Evolutionary conservation across 169 alveolate species (phyloP).

Genomic region (Neospora caninum): DNA sequence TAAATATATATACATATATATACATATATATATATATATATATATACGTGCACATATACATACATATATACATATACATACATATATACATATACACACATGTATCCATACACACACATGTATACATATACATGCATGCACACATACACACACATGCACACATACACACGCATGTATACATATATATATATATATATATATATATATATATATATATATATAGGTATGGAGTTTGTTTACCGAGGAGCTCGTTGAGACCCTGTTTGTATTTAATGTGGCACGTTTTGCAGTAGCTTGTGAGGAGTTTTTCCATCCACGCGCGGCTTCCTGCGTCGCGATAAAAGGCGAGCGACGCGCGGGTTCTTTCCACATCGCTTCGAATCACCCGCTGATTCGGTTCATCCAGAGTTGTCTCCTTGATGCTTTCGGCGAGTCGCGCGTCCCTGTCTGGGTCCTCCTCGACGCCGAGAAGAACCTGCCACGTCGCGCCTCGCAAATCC

Average conservation of each 20-base stretch:
- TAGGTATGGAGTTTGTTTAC: slow-evolving; percentile 23
- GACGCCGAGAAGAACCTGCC: slow-evolving; percentile 52
- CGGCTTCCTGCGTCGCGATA: slow-evolving; percentile 50
- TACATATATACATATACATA: too few species aligned
- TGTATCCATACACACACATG: not conserved
- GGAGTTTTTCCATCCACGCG: slow-evolving; percentile 67
- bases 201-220: too few species aligned
- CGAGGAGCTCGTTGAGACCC: slow-evolving; percentile 80
- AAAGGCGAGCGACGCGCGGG: slow-evolving; percentile 60
- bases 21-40: too few species aligned
- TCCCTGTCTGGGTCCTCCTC: not conserved
- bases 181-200: not conserved
- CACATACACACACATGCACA: not conserved
- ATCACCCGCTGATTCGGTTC: slow-evolving; percentile 71
- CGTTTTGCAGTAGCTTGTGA: slow-evolving; percentile 75
- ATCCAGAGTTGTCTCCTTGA: slow-evolving; percentile 50
- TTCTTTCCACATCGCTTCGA: slow-evolving; percentile 65
- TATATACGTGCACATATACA: too few species aligned
- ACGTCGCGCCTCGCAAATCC: slow-evolving; percentile 46
- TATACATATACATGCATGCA: not conserved
- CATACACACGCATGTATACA: not conserved
- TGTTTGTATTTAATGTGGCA: slow-evolving; percentile 75
- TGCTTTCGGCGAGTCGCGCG: slow-evolving; percentile 2
- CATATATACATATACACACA: not conserved
- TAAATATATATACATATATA: too few species aligned